Conservation (phyloP, 179 eudicot species). For the Silene vulgaris region DNA sequence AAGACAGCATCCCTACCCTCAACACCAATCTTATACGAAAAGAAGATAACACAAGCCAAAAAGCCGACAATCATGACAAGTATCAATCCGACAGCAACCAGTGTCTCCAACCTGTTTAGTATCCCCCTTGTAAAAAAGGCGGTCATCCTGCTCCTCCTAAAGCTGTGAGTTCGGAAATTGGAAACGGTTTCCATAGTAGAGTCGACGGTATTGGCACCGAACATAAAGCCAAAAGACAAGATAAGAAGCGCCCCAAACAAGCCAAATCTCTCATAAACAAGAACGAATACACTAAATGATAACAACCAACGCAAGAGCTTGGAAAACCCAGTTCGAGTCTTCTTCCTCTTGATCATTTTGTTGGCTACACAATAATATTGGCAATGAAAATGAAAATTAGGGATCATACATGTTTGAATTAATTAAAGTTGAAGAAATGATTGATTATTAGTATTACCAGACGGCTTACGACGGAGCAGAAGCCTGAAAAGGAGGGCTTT, state of each 20-base stretch:
- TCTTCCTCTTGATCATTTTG: constrained; percentile 26
- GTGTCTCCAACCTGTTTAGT: constrained; percentile 52
- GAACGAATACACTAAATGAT: constrained; percentile 65
- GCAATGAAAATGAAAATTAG: no score
- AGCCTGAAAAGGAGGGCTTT: constrained; percentile 34
- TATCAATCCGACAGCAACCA: constrained; percentile 81
- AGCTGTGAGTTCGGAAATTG: constrained; percentile 51
- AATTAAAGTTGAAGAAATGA: no score
- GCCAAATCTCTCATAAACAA: constrained; percentile 68
- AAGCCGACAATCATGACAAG: constrained; percentile 64
- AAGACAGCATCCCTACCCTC: constrained; percentile 79
- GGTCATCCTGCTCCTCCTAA: constrained; percentile 41
- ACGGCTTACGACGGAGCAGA: constrained; percentile 16
- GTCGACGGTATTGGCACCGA: constrained; percentile 41
- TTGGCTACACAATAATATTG: not conserved
- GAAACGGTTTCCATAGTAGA: constrained; percentile 62
- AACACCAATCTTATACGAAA: constrained; percentile 76
- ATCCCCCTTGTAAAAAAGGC: constrained; percentile 59
- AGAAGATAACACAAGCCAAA: constrained; percentile 52
- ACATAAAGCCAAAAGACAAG: constrained; percentile 53
- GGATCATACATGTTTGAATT: no score
- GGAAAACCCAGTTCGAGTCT: constrained; percentile 54
- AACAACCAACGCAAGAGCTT: constrained; percentile 64
- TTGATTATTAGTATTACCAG: not conserved
- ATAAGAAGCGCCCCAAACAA: constrained; percentile 47